Evolutionary conservation across 2,329 filamentous ascomycete species (phyloP).

Genomic region (Penicillium sp.): DNA sequence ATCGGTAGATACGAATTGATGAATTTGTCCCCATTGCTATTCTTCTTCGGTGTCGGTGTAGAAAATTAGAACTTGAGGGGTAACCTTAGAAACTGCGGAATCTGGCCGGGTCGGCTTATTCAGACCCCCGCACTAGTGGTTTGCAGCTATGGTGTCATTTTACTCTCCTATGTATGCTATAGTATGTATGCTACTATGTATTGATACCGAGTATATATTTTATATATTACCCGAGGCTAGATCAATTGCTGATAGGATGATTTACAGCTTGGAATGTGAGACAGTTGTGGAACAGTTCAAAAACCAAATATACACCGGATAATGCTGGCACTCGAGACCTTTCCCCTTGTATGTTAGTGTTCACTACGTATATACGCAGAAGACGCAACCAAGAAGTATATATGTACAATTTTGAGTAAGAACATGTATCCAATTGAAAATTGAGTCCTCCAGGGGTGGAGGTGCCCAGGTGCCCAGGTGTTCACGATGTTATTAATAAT

Average conservation of each 20-base stretch:
- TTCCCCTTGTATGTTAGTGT: too few species aligned
- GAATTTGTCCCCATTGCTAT: conserved; percentile 16
- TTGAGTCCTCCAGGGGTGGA: background rate
- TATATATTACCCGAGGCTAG: conserved; percentile 1
- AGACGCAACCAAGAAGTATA: too few species aligned
- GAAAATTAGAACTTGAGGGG: conserved; percentile 6
- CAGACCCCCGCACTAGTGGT: conserved; percentile 21
- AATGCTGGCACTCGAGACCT: too few species aligned
- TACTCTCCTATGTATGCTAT: too few species aligned
- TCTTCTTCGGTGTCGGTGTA: conserved; percentile 3
- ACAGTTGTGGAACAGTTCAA: background rate
- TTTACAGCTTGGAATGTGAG: background rate
- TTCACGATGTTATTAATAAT: conserved; percentile 5
- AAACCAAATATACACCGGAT: too few species aligned
- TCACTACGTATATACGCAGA: too few species aligned
- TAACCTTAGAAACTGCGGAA: background rate
- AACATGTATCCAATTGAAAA: background rate
- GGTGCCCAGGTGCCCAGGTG: too few species aligned
- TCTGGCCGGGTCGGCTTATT: conserved; percentile 27
- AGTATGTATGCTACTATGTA: too few species aligned
- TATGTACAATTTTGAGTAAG: background rate
- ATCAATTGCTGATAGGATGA: background rate
- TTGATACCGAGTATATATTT: too few species aligned
- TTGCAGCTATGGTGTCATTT: background rate
- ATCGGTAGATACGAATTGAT: conserved; percentile 33